phyloP scores from a whole-genome alignment of 345 rosid species.

The Anastatica hierochuntica region DNA sequence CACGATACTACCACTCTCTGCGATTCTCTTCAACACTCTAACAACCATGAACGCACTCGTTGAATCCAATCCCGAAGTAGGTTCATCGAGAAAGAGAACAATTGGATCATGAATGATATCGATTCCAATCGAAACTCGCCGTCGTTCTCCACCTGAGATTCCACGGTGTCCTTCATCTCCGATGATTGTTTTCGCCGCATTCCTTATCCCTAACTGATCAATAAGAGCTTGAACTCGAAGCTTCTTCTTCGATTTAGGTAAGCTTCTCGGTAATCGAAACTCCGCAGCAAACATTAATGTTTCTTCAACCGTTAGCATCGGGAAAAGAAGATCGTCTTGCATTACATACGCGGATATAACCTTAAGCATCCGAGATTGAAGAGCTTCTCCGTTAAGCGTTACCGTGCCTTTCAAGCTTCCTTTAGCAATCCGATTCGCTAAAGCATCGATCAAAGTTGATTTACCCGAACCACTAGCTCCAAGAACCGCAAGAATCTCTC shows the following conservation, averaged over 20 bases:
- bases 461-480: conserved; percentile 96
- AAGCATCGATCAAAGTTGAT: conserved; percentile 70
- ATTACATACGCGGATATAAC: conserved; percentile 88
- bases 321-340: conserved; percentile 84
- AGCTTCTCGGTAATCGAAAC: conserved; percentile 66
- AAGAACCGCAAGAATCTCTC: conserved; percentile 81
- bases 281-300: conserved; percentile 86
- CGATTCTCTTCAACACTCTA: conserved; percentile 73
- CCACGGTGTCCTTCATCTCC: conserved; percentile 98
- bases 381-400: conserved; percentile 54
- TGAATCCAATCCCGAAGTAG: conserved; percentile 91
- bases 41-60: conserved; percentile 95
- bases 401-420: conserved; percentile 65
- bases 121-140: conserved; percentile 85
- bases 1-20: conserved; percentile 82
- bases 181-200: conserved; percentile 74
- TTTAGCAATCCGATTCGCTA: conserved; percentile 69
- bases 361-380: conserved; percentile 67
- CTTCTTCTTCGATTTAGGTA: conserved; percentile 69
- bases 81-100: conserved; percentile 78
- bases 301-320: conserved; percentile 89
- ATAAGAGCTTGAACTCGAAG: conserved; percentile 68
- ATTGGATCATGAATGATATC: conserved; percentile 93
- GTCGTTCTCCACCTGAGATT: conserved; percentile 83
- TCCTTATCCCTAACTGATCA: conserved; percentile 75